Percentiles rank a stretch among this genome's conserved stretches.
Conservation (phyloP, 495 filamentous ascomycete genomes). For the Penicilliopsis zonata region DNA sequence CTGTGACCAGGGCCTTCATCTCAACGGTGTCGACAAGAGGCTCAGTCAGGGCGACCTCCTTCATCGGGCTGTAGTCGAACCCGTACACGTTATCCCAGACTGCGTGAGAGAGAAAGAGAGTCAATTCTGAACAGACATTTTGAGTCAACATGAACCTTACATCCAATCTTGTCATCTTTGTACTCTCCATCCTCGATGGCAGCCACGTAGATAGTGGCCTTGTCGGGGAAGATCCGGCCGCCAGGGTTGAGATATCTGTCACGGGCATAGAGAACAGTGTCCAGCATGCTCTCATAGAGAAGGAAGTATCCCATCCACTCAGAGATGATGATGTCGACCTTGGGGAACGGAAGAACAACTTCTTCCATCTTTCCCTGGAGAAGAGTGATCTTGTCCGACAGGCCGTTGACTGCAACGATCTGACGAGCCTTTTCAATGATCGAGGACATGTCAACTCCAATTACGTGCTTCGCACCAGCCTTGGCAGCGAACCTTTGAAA, state of each 20-base stretch:
- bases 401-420: constrained; percentile 78
- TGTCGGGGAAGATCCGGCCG: constrained; percentile 85
- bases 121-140: not conserved
- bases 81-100: constrained; percentile 99
- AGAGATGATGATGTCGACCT: constrained; percentile 97
- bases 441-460: constrained; percentile 93
- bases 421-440: constrained; percentile 92
- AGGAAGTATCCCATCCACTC: constrained; percentile 99
- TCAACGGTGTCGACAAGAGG: constrained; percentile 75
- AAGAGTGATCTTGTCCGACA: constrained; percentile 75
- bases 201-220: constrained; percentile 80
- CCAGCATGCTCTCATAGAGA: constrained; percentile 97
- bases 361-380: constrained; percentile 97
- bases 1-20: constrained; percentile 67
- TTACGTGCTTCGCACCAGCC: constrained; percentile 86
- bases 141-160: constrained; percentile 27
- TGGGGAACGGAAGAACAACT: constrained; percentile 68
- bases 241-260: constrained; percentile 78
- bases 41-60: constrained; percentile 70
- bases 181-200: constrained; percentile 81
- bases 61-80: constrained; percentile 90
- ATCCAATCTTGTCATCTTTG: constrained; percentile 80
- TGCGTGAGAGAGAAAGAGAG: too few relatives aligned
- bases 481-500: constrained; percentile 78
- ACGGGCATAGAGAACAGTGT: constrained; percentile 87